phyloP scores from a whole-genome alignment of 192 early-diverging fungal genomes.

The Radiomyces spectabilis region DNA sequence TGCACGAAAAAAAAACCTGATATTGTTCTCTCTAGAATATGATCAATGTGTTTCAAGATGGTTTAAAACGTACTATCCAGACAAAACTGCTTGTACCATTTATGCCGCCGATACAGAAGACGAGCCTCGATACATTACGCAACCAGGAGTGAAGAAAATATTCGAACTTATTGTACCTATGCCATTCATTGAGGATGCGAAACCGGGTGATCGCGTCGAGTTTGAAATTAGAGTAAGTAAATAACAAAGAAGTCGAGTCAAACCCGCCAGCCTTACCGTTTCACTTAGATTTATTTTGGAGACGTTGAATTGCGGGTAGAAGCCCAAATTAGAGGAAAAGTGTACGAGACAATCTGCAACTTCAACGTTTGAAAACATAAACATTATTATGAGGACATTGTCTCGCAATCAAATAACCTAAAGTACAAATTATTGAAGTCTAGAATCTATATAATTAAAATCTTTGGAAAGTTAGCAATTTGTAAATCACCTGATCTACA shows the following conservation, averaged over 20 bases:
- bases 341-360: constrained; percentile 37
- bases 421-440: too few relatives aligned
- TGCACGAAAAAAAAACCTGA: background rate
- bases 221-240: constrained; percentile 21
- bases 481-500: too few relatives aligned
- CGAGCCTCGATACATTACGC: constrained; percentile 19
- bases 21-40: constrained; percentile 19
- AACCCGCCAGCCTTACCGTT: too few relatives aligned
- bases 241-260: background rate
- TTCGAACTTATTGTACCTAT: constrained; percentile 32
- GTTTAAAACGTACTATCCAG: constrained; percentile 26
- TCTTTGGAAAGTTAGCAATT: too few relatives aligned
- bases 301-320: constrained; percentile 42
- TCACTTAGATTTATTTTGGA: constrained; percentile 29
- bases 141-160: constrained; percentile 11
- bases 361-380: constrained; percentile 23
- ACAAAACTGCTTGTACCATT: constrained; percentile 24
- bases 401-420: too few relatives aligned
- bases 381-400: background rate
- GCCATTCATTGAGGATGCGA: constrained; percentile 16
- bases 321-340: constrained; percentile 38
- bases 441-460: too few relatives aligned
- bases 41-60: constrained; percentile 36
- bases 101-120: constrained; percentile 19
- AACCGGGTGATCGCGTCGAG: constrained; percentile 16